Evolutionary conservation across 2,329 filamentous ascomycete species (phyloP), one percentile per base, ranked within the genome.

Genomic region (Neocatenulostroma microsporum): DNA sequence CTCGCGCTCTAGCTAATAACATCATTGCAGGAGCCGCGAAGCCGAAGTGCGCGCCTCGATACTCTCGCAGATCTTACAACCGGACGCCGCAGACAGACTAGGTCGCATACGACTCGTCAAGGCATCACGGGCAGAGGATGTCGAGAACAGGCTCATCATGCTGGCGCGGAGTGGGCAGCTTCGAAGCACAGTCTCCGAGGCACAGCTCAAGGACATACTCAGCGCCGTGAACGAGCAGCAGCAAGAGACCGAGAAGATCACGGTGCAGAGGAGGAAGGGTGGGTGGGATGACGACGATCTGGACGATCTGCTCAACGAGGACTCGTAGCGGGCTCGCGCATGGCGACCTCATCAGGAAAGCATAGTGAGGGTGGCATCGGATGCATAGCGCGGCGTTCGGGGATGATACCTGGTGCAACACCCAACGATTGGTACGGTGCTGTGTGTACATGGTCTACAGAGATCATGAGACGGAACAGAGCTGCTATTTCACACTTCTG

Each of bases 21-120:
- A n/a, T n/a, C n/a, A n/a, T n/a, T 3, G 10, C 35, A 62, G 53
- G 47, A 53, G 56, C 21, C 49, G 45, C 27, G 65, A 75, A 68
- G 73, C 76, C 47, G 84, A 89, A 60, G 80, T 82, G 25, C 82
- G 86, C 41, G 69, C 78, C 53, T 73, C 76, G 41, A 82, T 95
- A 51, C 80, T 98, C 45, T 76, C 75, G 51, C 91, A 96, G 64
- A 96, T 98, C 68, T 84, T 98, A 44, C 81, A 88, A 54, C 91
- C 91, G 49, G 86, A 89, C 57, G 91, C 91, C 13, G 84, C 86
- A 42, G 91, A 98, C 67, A 84, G 91, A 11, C 75, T 98, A 1
- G 86, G 85, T 39, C 85, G 91, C 48, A 96, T 98, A 66, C 82
- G 89, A 21, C 79, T 98, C 42, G 91, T 98, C 57, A 96, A 96